Percentiles rank a stretch among this genome's conserved stretches.
Conservation (phyloP, 2,329 filamentous ascomycete genomes). For the Beauveria scarabaeidicola region DNA sequence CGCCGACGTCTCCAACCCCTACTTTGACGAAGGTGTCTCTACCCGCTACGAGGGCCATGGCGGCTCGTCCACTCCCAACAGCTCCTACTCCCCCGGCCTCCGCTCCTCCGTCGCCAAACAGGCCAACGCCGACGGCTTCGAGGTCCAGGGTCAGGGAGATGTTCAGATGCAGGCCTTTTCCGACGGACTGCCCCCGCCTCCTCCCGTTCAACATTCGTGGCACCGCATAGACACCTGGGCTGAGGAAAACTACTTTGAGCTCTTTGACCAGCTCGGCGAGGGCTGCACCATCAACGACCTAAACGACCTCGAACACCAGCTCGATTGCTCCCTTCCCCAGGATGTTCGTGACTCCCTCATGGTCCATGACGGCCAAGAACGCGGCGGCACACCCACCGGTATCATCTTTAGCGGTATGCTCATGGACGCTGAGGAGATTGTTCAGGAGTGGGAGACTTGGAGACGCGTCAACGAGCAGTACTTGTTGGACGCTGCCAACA, state of each 20-base stretch:
- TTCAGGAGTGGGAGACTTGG: constrained; percentile 98
- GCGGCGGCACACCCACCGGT: constrained; percentile 81
- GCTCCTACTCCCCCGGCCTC: constrained; percentile 85
- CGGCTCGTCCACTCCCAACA: constrained; percentile 42
- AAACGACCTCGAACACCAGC: constrained; percentile 91
- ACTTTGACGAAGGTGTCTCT: constrained; percentile 61
- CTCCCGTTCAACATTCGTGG: constrained; percentile 86
- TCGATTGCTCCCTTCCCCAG: constrained; percentile 87
- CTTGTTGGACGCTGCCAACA: constrained; percentile 52
- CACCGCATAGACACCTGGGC: constrained; percentile 87
- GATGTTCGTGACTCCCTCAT: constrained; percentile 89
- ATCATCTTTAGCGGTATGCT: constrained; percentile 93
- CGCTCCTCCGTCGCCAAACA: constrained; percentile 66
- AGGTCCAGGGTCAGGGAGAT: constrained; percentile 65
- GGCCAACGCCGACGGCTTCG: constrained; percentile 56
- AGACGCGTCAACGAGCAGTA: constrained; percentile 86
- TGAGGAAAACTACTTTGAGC: constrained; percentile 89
- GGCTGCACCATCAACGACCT: constrained; percentile 89
- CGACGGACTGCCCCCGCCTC: constrained; percentile 82
- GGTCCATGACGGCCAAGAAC: constrained; percentile 93
- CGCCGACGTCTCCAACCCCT: constrained; percentile 70
- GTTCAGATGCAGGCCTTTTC: constrained; percentile 96
- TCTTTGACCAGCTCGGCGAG: constrained; percentile 88
- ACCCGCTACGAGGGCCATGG: constrained; percentile 40
- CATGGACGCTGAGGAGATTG: constrained; percentile 94